These are phyloP conservation scores for Epicoccum nigrum DNA, from an alignment of 2,329 filamentous ascomycete genomes.

Conservation along the genomic window DNA sequence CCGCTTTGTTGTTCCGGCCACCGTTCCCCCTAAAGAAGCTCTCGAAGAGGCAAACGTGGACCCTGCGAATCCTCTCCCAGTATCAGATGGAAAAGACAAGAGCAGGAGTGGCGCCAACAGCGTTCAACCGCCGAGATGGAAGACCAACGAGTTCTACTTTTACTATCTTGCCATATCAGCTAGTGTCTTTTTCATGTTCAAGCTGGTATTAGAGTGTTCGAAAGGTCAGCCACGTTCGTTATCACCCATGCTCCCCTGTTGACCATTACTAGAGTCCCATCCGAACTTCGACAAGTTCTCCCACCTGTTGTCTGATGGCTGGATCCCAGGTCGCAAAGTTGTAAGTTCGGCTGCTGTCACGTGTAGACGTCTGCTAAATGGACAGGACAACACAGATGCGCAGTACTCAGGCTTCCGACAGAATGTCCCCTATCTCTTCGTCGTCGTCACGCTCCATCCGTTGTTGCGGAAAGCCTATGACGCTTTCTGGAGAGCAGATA, in stretches of 20 bases:
- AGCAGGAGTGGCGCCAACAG: slow-evolving; percentile 44
- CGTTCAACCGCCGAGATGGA: slow-evolving; percentile 76
- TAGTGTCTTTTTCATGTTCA: slow-evolving; percentile 85
- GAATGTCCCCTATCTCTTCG: slow-evolving; percentile 81
- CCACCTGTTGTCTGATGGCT: slow-evolving; percentile 75
- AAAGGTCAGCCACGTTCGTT: slow-evolving; percentile 61
- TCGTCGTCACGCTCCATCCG: slow-evolving; percentile 79
- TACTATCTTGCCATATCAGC: slow-evolving; percentile 74
- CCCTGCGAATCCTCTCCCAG: slow-evolving; percentile 38
- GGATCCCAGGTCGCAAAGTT: slow-evolving; percentile 91
- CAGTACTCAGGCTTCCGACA: slow-evolving; percentile 86
- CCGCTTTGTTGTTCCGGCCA: slow-evolving; percentile 73
- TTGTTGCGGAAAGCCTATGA: slow-evolving; percentile 77
- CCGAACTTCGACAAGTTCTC: slow-evolving; percentile 80
- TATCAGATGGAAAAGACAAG: slow-evolving; percentile 32
- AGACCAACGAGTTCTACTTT: slow-evolving; percentile 80
- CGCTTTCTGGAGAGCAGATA: slow-evolving; percentile 51
- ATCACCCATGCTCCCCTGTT: neutral
- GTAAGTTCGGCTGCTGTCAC: slow-evolving; percentile 53
- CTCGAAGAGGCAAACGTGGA: slow-evolving; percentile 44
- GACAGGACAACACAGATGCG: slow-evolving; percentile 81
- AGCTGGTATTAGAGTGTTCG: slow-evolving; percentile 84
- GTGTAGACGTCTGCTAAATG: slow-evolving; percentile 5
- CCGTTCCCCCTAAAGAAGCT: slow-evolving; percentile 61
- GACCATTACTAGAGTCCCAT: slow-evolving; percentile 67